Evolutionary conservation across 2,329 filamentous ascomycete species (phyloP), one percentile per base, ranked within the genome.

Genomic region (Sporothrix luriei): DNA sequence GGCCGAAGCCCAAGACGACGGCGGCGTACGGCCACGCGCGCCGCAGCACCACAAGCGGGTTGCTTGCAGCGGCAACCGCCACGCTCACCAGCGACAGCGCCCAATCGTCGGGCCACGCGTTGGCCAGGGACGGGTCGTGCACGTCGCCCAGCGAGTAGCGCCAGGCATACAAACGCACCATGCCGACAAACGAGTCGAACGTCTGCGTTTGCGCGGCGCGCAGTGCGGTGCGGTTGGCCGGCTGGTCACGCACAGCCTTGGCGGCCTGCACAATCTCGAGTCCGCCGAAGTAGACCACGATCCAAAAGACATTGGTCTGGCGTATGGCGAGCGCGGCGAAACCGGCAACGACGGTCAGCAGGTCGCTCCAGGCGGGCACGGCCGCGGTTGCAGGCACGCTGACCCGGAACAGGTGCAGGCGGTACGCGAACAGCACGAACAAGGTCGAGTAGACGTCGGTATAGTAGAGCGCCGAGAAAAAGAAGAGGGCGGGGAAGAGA

Each of bases 301-400:
- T 89, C 95, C 95, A 99, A 77, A 99, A 97, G 69, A 98, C 91
- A 75, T 99, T 99, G 0, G 95, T 99, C 79, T 99, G 95, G 29
- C 95, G 85, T 82, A 97, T 95, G 2, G 86, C 81, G 24, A 99
- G 83, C 0, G 92, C 84, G 1, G 86, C 72, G 0, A 92, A 73
- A 0, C 93, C 93, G 6, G 90, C 77, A 0, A 83, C 1, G 0
- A 92, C 71, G 0, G 82, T 81, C 13, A 74, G 71, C 0, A 88
- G 1, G 64, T 83, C 82, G 55, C 78, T 84, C 9, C 75, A 3
- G 5, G 81, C 19, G 0, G 80, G 79, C 5, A 76, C 79, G 7
- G 61, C 66, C 13, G 75, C 61, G 26, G n/a, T 3, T 10, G 40
- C 29, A 0, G 38, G 33, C 21, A 43, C 26, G 21, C 59, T 14